Evolutionary conservation across 495 filamentous ascomycete genomes (phyloP).

Genomic region (Penicillium longicatenatum): DNA sequence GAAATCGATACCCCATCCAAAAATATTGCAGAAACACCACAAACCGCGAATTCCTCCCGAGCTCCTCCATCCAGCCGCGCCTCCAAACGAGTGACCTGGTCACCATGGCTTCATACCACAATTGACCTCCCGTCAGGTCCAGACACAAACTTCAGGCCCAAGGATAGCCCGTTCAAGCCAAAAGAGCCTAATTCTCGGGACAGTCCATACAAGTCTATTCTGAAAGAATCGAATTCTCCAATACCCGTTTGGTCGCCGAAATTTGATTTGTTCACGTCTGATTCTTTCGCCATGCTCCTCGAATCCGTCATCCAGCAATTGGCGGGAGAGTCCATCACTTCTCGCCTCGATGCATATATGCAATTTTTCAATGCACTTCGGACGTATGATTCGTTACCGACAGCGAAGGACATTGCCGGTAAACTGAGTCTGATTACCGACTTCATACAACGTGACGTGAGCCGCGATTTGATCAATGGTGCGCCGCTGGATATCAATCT

Average conservation of each 20-base stretch:
- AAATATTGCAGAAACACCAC: constrained; percentile 52
- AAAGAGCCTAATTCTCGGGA: constrained; percentile 58
- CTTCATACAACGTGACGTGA: constrained; percentile 79
- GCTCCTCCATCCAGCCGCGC: constrained; percentile 38
- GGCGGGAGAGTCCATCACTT: constrained; percentile 64
- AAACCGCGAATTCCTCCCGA: constrained; percentile 41
- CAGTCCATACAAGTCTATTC: constrained; percentile 68
- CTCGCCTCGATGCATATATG: constrained; percentile 83
- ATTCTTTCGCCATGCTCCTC: constrained; percentile 68
- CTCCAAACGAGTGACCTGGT: constrained; percentile 76
- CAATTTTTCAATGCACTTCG: constrained; percentile 74
- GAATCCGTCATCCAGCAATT: constrained; percentile 80
- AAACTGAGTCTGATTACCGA: constrained; percentile 74
- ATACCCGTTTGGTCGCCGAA: constrained; percentile 38
- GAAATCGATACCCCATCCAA: constrained; percentile 35
- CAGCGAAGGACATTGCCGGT: constrained; percentile 66
- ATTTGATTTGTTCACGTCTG: constrained; percentile 42
- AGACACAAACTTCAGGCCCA: constrained; percentile 50
- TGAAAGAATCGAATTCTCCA: constrained; percentile 64
- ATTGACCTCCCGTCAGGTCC: constrained; percentile 24
- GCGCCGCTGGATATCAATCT: constrained; percentile 60
- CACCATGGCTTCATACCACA: constrained; percentile 55
- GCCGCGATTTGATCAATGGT: constrained; percentile 32
- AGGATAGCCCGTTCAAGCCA: constrained; percentile 50
- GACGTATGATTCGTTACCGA: constrained; percentile 74